Conservation (phyloP, 2,329 filamentous ascomycete genomes). For the Aspergillus caelatus region DNA sequence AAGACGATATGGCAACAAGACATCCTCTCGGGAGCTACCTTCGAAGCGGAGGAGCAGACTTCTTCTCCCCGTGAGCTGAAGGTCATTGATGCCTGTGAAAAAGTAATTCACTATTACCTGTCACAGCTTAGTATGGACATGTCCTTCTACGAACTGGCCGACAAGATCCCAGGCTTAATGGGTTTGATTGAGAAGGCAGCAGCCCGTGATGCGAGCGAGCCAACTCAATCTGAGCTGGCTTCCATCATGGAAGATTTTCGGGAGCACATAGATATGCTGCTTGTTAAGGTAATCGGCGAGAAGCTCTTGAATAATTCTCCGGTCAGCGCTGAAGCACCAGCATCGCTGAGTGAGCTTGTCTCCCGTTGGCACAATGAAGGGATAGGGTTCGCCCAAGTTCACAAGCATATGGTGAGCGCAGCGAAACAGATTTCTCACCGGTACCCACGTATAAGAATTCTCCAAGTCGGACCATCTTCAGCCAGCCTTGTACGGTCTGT, state of each 20-base stretch:
- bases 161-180: slow-evolving; percentile 5
- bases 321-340: not conserved
- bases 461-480: slow-evolving; percentile 13
- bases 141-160: not conserved
- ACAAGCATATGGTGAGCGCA: slow-evolving; percentile 10
- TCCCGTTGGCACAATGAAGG: slow-evolving; percentile 10
- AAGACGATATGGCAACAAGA: slow-evolving; percentile 7
- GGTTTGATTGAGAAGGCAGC: slow-evolving; percentile 2
- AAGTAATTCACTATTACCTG: slow-evolving; percentile 9
- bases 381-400: slow-evolving; percentile 7
- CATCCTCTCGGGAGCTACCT: slow-evolving; percentile 8
- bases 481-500: slow-evolving; percentile 5
- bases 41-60: not conserved
- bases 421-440: slow-evolving; percentile 10
- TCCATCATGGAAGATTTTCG: slow-evolving; percentile 9
- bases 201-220: slow-evolving; percentile 2
- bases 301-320: not conserved
- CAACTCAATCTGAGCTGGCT: slow-evolving; percentile 4
- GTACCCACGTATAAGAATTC: slow-evolving; percentile 6
- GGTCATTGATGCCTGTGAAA: slow-evolving; percentile 10
- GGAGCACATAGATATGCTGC: slow-evolving; percentile 10
- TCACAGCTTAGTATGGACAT: slow-evolving; percentile 1
- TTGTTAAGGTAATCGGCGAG: slow-evolving; percentile 6
- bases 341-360: slow-evolving; percentile 6
- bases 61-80: not conserved